These are phyloP conservation scores for Pyrenochaeta sp. DNA, from an alignment of 2,329 filamentous ascomycete genomes.

Conservation along the genomic window DNA sequence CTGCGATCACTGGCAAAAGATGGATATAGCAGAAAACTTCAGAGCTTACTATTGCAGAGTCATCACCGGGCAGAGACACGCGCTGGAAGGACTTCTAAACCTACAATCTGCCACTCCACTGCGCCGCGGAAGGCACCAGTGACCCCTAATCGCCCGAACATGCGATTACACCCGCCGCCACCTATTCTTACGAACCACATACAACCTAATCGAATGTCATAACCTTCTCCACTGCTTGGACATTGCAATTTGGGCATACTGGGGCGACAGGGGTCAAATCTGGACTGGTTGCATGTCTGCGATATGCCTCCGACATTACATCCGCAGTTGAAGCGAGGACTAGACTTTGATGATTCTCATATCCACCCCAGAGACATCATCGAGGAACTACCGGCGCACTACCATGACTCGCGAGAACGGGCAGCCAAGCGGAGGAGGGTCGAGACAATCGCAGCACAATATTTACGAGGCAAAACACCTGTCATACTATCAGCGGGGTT, in stretches of 20 bases:
- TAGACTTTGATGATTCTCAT: conserved; percentile 31
- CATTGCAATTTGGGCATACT: background rate
- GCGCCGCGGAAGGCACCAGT: conserved; percentile 9
- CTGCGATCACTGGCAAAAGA: conserved; percentile 3
- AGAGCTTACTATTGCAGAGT: background rate
- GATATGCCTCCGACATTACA: conserved; percentile 32
- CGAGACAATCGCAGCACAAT: conserved; percentile 67
- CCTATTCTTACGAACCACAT: conserved; percentile 10
- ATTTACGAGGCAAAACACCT: conserved; percentile 64
- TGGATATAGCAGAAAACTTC: conserved; percentile 1
- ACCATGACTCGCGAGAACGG: conserved; percentile 66
- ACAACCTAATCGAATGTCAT: background rate
- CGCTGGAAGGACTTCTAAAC: background rate
- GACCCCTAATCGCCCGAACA: conserved; percentile 6
- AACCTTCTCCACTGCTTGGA: background rate
- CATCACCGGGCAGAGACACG: too few species aligned
- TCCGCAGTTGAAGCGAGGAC: conserved; percentile 34
- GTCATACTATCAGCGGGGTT: conserved; percentile 68
- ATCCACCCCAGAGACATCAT: conserved; percentile 53
- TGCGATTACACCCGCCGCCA: conserved; percentile 13
- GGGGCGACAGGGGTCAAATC: background rate
- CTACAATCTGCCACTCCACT: conserved; percentile 3
- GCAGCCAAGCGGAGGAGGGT: conserved; percentile 64
- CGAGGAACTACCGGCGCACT: conserved; percentile 55
- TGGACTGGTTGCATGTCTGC: conserved; percentile 5